A percentile compares a stretch with the other conserved stretches of the same genome.
phyloP scores from a whole-genome alignment of 2,329 filamentous ascomycete genomes.

The Aspergillus pseudotamarii region DNA sequence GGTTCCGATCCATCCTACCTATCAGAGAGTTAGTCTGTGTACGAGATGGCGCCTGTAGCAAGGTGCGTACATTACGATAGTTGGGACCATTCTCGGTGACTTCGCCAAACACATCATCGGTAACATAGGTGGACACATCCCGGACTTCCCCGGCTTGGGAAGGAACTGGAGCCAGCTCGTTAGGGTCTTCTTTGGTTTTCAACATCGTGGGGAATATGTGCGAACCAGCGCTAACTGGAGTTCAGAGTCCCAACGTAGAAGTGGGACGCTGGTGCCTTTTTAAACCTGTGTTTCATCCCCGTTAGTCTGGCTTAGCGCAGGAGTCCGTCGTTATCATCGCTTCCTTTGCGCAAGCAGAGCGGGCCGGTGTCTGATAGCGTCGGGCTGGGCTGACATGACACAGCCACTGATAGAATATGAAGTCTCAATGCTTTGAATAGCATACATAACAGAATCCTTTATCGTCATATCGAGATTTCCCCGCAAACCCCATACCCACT shows the following conservation, averaged over 20 bases:
- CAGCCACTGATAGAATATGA: neutral
- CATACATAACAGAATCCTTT: neutral
- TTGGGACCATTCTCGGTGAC: slow-evolving; percentile 36
- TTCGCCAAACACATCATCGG: slow-evolving; percentile 41
- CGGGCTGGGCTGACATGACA: neutral
- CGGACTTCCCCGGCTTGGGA: neutral
- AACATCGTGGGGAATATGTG: neutral
- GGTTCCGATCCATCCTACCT: slow-evolving; percentile 50
- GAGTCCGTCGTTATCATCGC: neutral
- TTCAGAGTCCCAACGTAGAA: neutral
- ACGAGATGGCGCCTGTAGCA: neutral
- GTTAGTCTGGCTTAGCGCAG: neutral
- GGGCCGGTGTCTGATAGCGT: neutral
- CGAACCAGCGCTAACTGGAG: neutral
- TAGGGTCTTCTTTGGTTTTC: neutral
- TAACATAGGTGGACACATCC: neutral
- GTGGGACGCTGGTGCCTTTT: neutral
- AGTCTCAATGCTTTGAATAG: neutral
- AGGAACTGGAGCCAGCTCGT: neutral
- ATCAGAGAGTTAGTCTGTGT: neutral
- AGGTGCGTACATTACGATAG: slow-evolving; percentile 30
- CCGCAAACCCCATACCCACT: neutral
- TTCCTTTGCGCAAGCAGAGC: neutral
- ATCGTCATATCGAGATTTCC: neutral
- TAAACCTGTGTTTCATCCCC: neutral